These are phyloP conservation scores for Claviceps digitariae DNA, from an alignment of 2,329 filamentous ascomycete species.

Conservation along the genomic window DNA sequence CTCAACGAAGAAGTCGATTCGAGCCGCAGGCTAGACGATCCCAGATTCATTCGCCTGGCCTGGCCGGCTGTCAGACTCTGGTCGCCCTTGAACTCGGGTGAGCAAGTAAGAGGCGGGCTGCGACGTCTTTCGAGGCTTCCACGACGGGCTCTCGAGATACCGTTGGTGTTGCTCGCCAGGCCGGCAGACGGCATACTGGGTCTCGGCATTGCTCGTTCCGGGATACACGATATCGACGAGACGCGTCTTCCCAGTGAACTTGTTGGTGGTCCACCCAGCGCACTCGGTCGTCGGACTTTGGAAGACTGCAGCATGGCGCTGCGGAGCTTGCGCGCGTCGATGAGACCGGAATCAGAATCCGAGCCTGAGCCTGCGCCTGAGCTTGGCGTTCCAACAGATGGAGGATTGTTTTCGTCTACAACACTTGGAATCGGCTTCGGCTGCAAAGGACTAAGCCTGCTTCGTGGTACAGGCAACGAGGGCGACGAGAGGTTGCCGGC, in stretches of 20 bases:
- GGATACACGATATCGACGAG: slow-evolving; percentile 27
- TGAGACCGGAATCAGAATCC: slow-evolving; percentile 35
- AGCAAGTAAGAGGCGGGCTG: slow-evolving; percentile 40
- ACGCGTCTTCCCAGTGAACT: slow-evolving; percentile 26
- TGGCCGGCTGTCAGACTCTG: slow-evolving; percentile 38
- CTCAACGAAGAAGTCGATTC: slow-evolving; percentile 15
- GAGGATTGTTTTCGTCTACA: slow-evolving; percentile 39
- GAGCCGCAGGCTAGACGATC: slow-evolving; percentile 19
- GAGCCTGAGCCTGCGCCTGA: slow-evolving; percentile 29
- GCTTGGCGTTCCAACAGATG: slow-evolving; percentile 21
- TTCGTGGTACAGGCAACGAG: slow-evolving; percentile 15
- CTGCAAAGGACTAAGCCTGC: slow-evolving; percentile 9
- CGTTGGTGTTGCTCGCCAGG: slow-evolving; percentile 37
- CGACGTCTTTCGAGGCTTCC: slow-evolving; percentile 35
- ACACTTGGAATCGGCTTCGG: slow-evolving; percentile 19
- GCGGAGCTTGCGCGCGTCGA: slow-evolving; percentile 42
- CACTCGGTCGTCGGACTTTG: slow-evolving; percentile 29
- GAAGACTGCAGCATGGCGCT: slow-evolving; percentile 40
- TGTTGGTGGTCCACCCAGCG: slow-evolving; percentile 21
- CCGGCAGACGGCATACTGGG: slow-evolving; percentile 28
- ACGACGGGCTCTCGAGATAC: slow-evolving; percentile 40
- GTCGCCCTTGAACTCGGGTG: slow-evolving; percentile 27
- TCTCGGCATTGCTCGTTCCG: slow-evolving; percentile 15
- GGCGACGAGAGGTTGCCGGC: slow-evolving; percentile 37
- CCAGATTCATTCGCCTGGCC: slow-evolving; percentile 43